These are phyloP conservation scores for Fusarium annulatum DNA, from an alignment of 2,329 filamentous ascomycete species.

Conservation along the genomic window DNA sequence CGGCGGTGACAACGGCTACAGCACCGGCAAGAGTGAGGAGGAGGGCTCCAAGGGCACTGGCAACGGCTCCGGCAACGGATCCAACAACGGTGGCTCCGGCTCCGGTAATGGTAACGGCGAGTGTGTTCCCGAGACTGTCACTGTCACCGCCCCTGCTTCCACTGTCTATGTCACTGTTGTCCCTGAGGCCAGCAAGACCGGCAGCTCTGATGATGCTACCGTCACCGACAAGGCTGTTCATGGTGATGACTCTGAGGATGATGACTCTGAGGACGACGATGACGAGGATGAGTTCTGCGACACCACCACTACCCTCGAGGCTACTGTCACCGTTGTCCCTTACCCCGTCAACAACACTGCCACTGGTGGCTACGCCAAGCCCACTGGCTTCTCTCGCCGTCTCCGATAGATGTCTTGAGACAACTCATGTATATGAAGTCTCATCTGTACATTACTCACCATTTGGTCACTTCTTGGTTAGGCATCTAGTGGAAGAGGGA, in stretches of 20 bases:
- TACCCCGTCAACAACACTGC: constrained; percentile 56
- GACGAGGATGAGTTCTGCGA: constrained; percentile 37
- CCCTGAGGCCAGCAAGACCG: constrained; percentile 35
- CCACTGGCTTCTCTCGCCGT: constrained; percentile 52
- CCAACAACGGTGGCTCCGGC: constrained; percentile 5
- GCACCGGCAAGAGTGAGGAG: constrained; percentile 21
- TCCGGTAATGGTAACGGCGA: constrained; percentile 14
- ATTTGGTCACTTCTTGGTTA: constrained; percentile 38
- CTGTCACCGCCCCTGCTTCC: constrained; percentile 48
- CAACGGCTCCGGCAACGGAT: constrained; percentile 6
- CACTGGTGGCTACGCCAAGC: constrained; percentile 47
- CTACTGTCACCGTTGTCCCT: constrained; percentile 54
- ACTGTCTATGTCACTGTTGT: constrained; percentile 53
- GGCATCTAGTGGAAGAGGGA: constrained; percentile 37
- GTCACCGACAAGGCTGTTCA: constrained; percentile 33
- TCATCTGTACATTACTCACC: constrained; percentile 42
- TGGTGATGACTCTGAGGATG: constrained; percentile 26
- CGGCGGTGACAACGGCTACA: constrained; percentile 35
- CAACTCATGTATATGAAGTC: constrained; percentile 32
- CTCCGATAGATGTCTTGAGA: constrained; percentile 46
- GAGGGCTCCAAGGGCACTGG: constrained; percentile 25
- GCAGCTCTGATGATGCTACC: constrained; percentile 34
- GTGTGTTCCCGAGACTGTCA: constrained; percentile 45
- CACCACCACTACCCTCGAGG: constrained; percentile 45
- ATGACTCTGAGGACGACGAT: constrained; percentile 30